Base-by-base conservation (phyloP, 2,329 filamentous ascomycete genomes). In the Pyrenophora tritici-repentis region DNA sequence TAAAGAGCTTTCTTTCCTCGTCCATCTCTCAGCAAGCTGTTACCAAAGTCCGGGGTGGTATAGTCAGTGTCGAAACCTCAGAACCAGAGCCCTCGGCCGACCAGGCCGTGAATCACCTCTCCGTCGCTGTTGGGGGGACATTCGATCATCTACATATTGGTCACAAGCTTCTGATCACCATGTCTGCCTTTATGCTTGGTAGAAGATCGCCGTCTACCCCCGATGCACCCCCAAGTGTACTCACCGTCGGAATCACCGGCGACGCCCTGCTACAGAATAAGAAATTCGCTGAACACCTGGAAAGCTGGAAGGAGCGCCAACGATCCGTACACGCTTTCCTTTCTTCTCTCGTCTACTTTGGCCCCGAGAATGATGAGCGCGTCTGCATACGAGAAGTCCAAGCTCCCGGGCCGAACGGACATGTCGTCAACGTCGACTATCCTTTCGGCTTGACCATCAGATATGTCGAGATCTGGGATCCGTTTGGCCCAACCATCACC, bases 81-180 rank as follows among this genome's bases (percentile, higher is more conserved):
- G 18, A 18, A 20, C 24, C 45, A 37, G 47, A 32, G 13, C 6
- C 43, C 17, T 20, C 58, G 29, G 14, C 47, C 20, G 47, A 42
- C 18, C n/a, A 51, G 17, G n/a, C 44, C n/a, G 44, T 42, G n/a
- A 67, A 73, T 35, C 83, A 89, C 70, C 75, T 79, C 52, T 81
- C 84, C 12, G 88, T 95, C 42, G 90, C 88, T 44, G 84, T 97
- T 10, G 94, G 93, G 24, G 94, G 94, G 8, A 99, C 94, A 0
- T 99, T 97, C 75, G 94, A 99, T 72, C 91, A 97, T 74, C 82
- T 99, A 17, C 94, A 99, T 70, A 86, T 90, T 3, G 94, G 94
- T 5, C 94, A 99, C 78, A 99, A 97, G 75, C 81, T 97, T n/a
- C 83, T 99, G 16, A 83, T 99, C 16, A 91, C 92, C n/a, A 92